Conservation (phyloP, 2,329 filamentous ascomycete genomes). For the Botryotinia globosa region DNA sequence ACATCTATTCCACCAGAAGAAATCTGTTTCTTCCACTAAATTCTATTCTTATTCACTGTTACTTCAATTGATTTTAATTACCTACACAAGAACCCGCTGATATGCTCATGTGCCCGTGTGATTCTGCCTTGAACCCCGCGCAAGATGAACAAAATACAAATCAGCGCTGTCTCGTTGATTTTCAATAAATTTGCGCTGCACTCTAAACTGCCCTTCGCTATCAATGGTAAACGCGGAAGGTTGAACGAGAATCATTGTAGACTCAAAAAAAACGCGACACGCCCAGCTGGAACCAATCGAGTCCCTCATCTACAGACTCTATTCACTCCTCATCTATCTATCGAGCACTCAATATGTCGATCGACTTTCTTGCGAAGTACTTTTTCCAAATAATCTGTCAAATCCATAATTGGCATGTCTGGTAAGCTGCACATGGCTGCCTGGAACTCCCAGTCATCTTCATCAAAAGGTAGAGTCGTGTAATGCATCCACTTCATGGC, state of each 20-base stretch:
- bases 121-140: neutral
- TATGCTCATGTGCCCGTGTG: neutral
- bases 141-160: neutral
- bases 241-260: neutral
- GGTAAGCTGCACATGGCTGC: neutral
- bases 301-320: neutral
- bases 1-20: neutral
- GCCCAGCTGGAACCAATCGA: neutral
- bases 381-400: neutral
- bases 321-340: neutral
- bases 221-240: neutral
- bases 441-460: neutral
- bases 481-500: conserved; percentile 4
- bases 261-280: neutral
- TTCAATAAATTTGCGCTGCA: neutral
- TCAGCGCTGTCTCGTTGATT: neutral
- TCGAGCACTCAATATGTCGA: neutral
- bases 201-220: neutral
- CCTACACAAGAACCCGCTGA: neutral
- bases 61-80: neutral
- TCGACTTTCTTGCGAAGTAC: neutral
- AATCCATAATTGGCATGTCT: neutral
- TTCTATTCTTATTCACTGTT: neutral
- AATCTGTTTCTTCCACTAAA: neutral
- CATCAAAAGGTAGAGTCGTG: neutral